Conservation (phyloP, 495 filamentous ascomycete genomes). For the Penicillium pulvis region DNA sequence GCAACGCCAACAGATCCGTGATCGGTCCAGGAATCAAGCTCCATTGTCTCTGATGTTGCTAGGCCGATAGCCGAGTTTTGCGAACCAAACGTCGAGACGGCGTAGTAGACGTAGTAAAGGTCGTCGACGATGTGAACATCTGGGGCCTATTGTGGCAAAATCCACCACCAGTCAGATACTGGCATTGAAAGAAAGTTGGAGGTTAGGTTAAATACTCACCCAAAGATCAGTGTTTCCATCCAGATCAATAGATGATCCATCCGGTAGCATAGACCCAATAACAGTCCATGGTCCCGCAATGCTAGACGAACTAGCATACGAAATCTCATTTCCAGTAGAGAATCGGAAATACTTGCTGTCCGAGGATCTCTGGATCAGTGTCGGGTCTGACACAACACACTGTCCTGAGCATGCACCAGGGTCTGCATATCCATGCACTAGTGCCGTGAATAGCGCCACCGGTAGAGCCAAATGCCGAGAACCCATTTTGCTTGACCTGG, state of each 20-base stretch:
- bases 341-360: constrained; percentile 76
- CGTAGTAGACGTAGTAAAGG: constrained; percentile 74
- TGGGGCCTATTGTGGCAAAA: constrained; percentile 54
- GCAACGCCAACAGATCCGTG: constrained; percentile 53
- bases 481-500: constrained; percentile 9
- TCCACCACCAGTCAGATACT: no score
- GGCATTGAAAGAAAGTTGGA: no score
- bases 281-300: constrained; percentile 69
- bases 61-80: constrained; percentile 69
- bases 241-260: constrained; percentile 62
- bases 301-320: constrained; percentile 61
- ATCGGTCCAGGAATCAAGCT: constrained; percentile 60
- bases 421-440: constrained; percentile 50
- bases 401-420: constrained; percentile 60
- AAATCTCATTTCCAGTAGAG: constrained; percentile 66
- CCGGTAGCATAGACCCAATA: constrained; percentile 58
- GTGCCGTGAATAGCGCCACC: constrained; percentile 19
- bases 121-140: constrained; percentile 58
- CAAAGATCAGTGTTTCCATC: constrained; percentile 63
- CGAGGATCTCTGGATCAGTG: constrained; percentile 60
- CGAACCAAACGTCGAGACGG: constrained; percentile 66
- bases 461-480: constrained; percentile 1
- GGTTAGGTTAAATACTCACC: constrained; percentile 43
- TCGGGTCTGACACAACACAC: constrained; percentile 67
- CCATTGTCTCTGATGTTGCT: constrained; percentile 63